These are phyloP conservation scores for Phaeosphaeria sp. DNA, from an alignment of 2,329 filamentous ascomycete genomes.

Conservation along the genomic window DNA sequence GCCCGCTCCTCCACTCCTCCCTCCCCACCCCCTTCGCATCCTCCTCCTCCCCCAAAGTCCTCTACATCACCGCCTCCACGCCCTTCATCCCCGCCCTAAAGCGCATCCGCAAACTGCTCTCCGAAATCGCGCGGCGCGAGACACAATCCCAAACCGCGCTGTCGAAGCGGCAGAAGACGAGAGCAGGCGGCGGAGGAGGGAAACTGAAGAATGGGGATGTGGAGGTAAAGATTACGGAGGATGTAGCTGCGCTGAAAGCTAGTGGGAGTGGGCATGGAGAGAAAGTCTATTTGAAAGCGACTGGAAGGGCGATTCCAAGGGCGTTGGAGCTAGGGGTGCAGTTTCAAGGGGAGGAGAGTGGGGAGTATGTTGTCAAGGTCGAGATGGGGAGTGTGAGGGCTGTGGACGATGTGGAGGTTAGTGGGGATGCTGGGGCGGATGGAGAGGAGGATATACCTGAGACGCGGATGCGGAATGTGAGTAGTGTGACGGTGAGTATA, in stretches of 20 bases:
- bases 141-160: constrained; percentile 42
- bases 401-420: constrained; percentile 69
- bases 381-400: constrained; percentile 69
- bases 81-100: constrained; percentile 73
- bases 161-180: not conserved
- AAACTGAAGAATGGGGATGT: constrained; percentile 37
- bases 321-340: constrained; percentile 68
- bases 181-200: not conserved
- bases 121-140: constrained; percentile 61
- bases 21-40: constrained; percentile 62
- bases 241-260: constrained; percentile 17
- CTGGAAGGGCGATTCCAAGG: constrained; percentile 71
- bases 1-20: constrained; percentile 65
- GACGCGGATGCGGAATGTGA: constrained; percentile 48
- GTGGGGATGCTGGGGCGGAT: constrained; percentile 25
- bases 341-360: constrained; percentile 67
- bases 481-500: constrained; percentile 42
- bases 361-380: constrained; percentile 61
- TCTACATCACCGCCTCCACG: constrained; percentile 71
- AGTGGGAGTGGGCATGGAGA: constrained; percentile 42
- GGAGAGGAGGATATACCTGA: constrained; percentile 47
- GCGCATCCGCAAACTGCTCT: constrained; percentile 69
- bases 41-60: constrained; percentile 58
- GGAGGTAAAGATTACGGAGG: constrained; percentile 36
- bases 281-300: constrained; percentile 67